phyloP scores from a whole-genome alignment of 768 basidiomycete species.

The Gymnopilus dilepis region DNA sequence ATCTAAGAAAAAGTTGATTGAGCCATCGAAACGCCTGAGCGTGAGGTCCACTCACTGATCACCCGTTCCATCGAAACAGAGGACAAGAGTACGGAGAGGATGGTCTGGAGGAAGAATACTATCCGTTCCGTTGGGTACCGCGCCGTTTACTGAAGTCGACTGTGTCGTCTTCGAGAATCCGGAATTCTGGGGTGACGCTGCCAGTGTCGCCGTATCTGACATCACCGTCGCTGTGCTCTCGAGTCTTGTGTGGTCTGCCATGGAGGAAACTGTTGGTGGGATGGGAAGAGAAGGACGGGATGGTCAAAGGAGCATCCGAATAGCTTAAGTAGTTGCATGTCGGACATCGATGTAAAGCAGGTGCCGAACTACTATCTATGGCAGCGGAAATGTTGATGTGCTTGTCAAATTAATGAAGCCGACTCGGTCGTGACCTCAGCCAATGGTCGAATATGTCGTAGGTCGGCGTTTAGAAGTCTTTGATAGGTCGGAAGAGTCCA shows the following conservation, averaged over 20 bases:
- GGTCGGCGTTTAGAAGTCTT: slow-evolving; percentile 1
- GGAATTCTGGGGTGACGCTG: slow-evolving; percentile 5
- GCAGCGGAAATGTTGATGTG: slow-evolving; percentile 17
- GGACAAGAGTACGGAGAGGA: slow-evolving; percentile 53
- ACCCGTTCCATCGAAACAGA: slow-evolving; percentile 74
- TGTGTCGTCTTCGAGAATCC: slow-evolving; percentile 1
- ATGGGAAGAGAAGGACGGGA: background rate
- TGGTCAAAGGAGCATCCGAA: background rate
- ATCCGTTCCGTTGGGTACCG: background rate
- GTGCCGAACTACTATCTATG: slow-evolving; percentile 8
- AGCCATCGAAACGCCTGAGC: background rate
- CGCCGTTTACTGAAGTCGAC: background rate
- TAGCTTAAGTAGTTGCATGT: slow-evolving; percentile 1
- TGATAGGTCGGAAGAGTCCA: background rate
- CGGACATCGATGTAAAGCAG: background rate
- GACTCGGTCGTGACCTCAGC: background rate
- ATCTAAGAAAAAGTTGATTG: slow-evolving; percentile 26
- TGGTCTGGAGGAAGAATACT: slow-evolving; percentile 35
- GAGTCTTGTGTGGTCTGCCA: background rate
- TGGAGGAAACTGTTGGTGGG: background rate
- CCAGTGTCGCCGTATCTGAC: slow-evolving; percentile 6
- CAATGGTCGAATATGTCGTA: background rate
- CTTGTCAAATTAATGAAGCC: slow-evolving; percentile 7
- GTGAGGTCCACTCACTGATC: slow-evolving; percentile 38
- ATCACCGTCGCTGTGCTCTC: background rate